These are phyloP conservation scores for Tolypocladium pustulatum DNA, from an alignment of 2,329 filamentous ascomycete genomes.

Conservation along the genomic window DNA sequence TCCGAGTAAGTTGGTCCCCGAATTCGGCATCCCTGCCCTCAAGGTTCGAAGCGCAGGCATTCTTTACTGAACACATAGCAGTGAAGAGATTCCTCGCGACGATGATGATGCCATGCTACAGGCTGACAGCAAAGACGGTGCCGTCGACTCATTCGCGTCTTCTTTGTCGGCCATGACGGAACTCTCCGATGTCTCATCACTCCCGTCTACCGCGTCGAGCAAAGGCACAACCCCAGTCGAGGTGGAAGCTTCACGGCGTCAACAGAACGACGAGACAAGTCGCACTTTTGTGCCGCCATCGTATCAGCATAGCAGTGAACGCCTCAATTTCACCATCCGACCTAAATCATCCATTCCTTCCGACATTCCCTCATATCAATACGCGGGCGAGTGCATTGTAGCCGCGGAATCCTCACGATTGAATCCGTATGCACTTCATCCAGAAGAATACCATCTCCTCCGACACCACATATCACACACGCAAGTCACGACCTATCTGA, in stretches of 20 bases:
- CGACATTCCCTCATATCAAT: slow-evolving; percentile 61
- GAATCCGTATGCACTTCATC: slow-evolving; percentile 80
- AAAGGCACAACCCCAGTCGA: slow-evolving; percentile 54
- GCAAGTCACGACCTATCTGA: slow-evolving; percentile 91
- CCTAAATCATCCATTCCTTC: slow-evolving; percentile 78
- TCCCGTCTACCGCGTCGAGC: slow-evolving; percentile 45
- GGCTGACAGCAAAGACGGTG: slow-evolving; percentile 8
- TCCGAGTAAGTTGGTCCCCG: slow-evolving; percentile 15
- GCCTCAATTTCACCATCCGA: slow-evolving; percentile 45
- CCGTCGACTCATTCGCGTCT: slow-evolving; percentile 36
- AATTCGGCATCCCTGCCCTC: not conserved
- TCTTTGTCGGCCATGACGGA: slow-evolving; percentile 44
- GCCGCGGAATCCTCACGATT: slow-evolving; percentile 84
- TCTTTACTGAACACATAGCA: slow-evolving; percentile 2
- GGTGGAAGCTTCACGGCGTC: slow-evolving; percentile 16
- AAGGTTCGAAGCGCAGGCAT: not conserved
- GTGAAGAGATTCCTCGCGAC: slow-evolving; percentile 7
- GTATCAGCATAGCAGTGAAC: slow-evolving; percentile 20
- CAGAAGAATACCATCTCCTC: slow-evolving; percentile 72
- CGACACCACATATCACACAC: slow-evolving; percentile 72
- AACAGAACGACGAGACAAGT: slow-evolving; percentile 7
- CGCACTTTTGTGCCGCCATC: slow-evolving; percentile 11
- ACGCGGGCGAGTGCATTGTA: slow-evolving; percentile 82
- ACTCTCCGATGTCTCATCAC: slow-evolving; percentile 44
- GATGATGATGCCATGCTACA: slow-evolving; percentile 9